phyloP scores from a whole-genome alignment of 371 early-diverging fungal species.

The Dichotomocladium elegans region DNA sequence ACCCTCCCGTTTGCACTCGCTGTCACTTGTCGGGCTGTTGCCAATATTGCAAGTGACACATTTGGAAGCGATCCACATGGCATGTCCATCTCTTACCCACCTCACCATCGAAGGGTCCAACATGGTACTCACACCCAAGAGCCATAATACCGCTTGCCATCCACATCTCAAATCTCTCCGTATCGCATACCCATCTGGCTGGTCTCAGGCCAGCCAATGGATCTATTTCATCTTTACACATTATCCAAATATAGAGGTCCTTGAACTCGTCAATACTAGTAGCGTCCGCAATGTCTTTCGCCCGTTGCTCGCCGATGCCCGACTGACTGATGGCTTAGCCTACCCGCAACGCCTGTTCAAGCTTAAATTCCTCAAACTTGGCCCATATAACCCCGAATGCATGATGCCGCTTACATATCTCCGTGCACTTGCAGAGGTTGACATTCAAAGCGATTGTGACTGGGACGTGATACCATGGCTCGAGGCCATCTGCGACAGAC shows the following conservation, averaged over 20 bases:
- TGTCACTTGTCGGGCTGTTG: not conserved
- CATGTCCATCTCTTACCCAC: not conserved
- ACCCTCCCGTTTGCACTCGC: not conserved
- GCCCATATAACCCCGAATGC: not conserved
- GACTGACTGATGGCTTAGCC: too few relatives aligned
- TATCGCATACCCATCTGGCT: not conserved
- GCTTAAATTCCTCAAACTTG: not conserved
- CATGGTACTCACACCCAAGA: not conserved
- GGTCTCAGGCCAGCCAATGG: not conserved
- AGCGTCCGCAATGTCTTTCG: not conserved
- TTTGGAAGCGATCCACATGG: not conserved
- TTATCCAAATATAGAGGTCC: not conserved
- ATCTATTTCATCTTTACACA: not conserved
- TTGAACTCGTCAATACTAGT: not conserved
- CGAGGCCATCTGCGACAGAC: not conserved
- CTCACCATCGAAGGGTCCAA: not conserved
- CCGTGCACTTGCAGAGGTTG: not conserved
- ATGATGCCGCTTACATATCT: not conserved
- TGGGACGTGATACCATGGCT: not conserved
- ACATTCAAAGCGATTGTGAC: not conserved
- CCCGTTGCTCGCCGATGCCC: not conserved
- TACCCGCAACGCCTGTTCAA: too few relatives aligned
- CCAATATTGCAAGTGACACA: not conserved
- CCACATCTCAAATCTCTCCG: not conserved
- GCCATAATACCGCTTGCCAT: not conserved